Evolutionary conservation across 345 rosid species (phyloP).

Genomic region (Eucalyptus erythrocorys): DNA sequence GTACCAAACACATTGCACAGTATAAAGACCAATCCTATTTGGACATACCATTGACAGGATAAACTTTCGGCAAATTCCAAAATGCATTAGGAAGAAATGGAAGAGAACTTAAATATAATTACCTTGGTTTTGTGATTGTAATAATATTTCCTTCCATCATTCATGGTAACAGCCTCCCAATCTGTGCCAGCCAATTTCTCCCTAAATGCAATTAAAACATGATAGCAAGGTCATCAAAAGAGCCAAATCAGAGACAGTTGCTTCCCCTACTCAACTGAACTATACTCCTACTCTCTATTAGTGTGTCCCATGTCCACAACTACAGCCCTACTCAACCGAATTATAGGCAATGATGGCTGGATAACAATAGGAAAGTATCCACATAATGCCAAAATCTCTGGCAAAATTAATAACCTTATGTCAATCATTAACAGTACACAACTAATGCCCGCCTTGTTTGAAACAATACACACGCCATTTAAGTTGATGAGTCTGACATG

Average conservation of each 20-base stretch:
- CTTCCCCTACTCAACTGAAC: neutral
- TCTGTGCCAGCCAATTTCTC: constrained; percentile 75
- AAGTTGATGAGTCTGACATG: neutral
- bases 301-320: neutral
- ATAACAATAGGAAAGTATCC: neutral
- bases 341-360: neutral
- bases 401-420: neutral
- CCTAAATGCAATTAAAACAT: constrained; percentile 24
- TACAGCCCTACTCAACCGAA: neutral
- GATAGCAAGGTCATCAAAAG: neutral
- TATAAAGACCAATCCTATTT: neutral
- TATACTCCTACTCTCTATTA: neutral
- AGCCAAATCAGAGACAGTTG: neutral
- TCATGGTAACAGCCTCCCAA: constrained; percentile 81
- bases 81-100: neutral
- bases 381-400: neutral
- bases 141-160: constrained; percentile 88
- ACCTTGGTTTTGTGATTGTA: constrained; percentile 89
- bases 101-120: neutral
- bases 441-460: neutral
- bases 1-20: neutral
- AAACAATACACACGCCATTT: neutral
- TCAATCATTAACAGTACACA: neutral
- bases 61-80: neutral
- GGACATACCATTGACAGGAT: neutral